Evolutionary conservation across 2,329 filamentous ascomycete species (phyloP).

Genomic region (Beauveria pseudobassiana): DNA sequence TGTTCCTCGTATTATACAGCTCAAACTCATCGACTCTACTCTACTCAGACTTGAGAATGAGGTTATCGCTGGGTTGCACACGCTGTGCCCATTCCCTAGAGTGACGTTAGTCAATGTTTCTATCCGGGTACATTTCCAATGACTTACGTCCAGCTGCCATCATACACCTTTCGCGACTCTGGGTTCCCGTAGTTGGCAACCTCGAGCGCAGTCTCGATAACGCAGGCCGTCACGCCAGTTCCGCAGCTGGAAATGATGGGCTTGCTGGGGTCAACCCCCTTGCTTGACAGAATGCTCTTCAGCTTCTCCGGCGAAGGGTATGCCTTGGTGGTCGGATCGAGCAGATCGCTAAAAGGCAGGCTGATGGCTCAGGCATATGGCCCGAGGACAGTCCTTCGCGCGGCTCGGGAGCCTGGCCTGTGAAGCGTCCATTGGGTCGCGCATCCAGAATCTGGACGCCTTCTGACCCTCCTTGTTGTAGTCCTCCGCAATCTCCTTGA

Average conservation of each 20-base stretch:
- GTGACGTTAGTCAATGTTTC: constrained; percentile 20
- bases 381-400: constrained; percentile 79
- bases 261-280: constrained; percentile 68
- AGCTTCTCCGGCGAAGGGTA: constrained; percentile 67
- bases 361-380: constrained; percentile 83
- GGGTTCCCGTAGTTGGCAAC: constrained; percentile 67
- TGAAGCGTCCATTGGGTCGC: constrained; percentile 69
- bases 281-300: constrained; percentile 67
- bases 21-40: constrained; percentile 19
- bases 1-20: constrained; percentile 6
- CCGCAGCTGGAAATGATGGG: constrained; percentile 86
- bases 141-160: constrained; percentile 95
- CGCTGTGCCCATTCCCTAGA: constrained; percentile 60
- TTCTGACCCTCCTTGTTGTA: constrained; percentile 76
- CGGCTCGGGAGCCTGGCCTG: constrained; percentile 78
- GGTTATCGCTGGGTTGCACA: constrained; percentile 51
- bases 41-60: constrained; percentile 49
- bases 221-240: constrained; percentile 86
- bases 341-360: constrained; percentile 69
- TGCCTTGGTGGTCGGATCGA: constrained; percentile 77
- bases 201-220: constrained; percentile 79
- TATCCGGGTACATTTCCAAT: background rate
- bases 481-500: constrained; percentile 69
- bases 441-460: constrained; percentile 87
- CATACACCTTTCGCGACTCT: constrained; percentile 70